Evolutionary conservation across 176 grass and related monocot species (phyloP).

Genomic region (Oryza coarctata): DNA sequence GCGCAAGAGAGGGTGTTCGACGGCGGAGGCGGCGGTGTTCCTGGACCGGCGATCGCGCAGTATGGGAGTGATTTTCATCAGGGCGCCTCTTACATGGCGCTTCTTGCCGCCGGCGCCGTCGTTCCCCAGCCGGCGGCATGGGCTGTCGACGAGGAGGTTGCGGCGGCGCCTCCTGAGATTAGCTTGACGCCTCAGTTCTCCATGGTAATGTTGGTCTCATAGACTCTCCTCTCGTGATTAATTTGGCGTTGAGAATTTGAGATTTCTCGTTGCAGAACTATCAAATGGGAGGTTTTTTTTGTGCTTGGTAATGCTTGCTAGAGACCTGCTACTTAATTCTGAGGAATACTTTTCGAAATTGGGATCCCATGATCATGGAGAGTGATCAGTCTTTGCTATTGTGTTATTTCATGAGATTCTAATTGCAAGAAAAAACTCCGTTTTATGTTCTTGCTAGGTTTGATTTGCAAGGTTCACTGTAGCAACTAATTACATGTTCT

Average conservation of each 20-base stretch:
- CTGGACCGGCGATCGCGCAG: background rate
- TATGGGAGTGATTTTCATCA: conserved; percentile 40
- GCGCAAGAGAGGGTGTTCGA: conserved; percentile 44
- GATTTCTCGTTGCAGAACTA: background rate
- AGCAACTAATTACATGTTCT: background rate
- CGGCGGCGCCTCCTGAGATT: background rate
- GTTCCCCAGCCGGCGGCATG: conserved; percentile 26
- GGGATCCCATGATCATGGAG: background rate
- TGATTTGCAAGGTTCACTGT: background rate
- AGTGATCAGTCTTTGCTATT: too few relatives aligned
- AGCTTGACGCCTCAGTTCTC: conserved; percentile 36
- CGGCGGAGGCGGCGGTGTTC: conserved; percentile 28
- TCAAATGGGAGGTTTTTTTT: background rate
- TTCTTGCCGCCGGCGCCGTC: conserved; percentile 31
- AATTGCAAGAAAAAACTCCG: background rate
- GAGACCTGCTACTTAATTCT: background rate
- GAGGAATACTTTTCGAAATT: background rate
- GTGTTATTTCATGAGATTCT: background rate
- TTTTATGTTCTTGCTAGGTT: background rate
- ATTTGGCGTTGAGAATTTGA: background rate
- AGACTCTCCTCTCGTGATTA: background rate
- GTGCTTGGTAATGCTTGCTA: background rate
- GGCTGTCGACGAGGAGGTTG: conserved; percentile 32
- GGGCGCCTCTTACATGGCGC: conserved; percentile 36
- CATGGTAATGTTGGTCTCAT: conserved; percentile 30